phyloP scores from a whole-genome alignment of 2,329 filamentous ascomycete species.

The Shiraia sp. region DNA sequence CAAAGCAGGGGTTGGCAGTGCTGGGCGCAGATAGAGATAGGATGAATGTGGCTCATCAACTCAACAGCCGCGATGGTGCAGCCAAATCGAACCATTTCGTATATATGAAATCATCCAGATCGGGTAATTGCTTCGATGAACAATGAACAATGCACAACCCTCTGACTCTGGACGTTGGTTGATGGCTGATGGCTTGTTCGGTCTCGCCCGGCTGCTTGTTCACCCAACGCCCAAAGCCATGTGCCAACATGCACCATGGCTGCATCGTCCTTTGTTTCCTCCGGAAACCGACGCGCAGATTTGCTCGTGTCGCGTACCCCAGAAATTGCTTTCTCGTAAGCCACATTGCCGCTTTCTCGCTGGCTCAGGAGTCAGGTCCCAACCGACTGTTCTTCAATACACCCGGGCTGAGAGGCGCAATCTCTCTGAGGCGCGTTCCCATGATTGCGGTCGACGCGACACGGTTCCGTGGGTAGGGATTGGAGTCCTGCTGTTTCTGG shows the following conservation, averaged over 20 bases:
- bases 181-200: not conserved
- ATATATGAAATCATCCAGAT: too few relatives aligned
- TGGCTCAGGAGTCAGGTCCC: too few relatives aligned
- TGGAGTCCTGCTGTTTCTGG: slow-evolving; percentile 8
- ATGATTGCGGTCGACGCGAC: slow-evolving; percentile 7
- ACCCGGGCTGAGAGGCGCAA: slow-evolving; percentile 1
- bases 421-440: slow-evolving; percentile 1
- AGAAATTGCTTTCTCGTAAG: slow-evolving; percentile 9
- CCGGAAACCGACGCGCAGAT: slow-evolving; percentile 8
- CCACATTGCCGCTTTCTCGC: slow-evolving; percentile 8
- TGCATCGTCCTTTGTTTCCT: slow-evolving; percentile 14
- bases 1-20: too few relatives aligned
- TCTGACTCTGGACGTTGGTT: too few relatives aligned
- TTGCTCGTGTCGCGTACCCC: slow-evolving; percentile 5
- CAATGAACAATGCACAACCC: too few relatives aligned
- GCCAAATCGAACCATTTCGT: too few relatives aligned
- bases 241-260: slow-evolving; percentile 10
- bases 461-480: slow-evolving; percentile 12
- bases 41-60: too few relatives aligned
- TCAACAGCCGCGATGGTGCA: too few relatives aligned
- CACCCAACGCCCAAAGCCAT: too few relatives aligned
- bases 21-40: too few relatives aligned
- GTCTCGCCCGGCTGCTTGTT: too few relatives aligned
- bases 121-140: too few relatives aligned
- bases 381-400: not conserved